phyloP scores from a whole-genome alignment of 2,329 filamentous ascomycete genomes.

The Fusarium nodosum region DNA sequence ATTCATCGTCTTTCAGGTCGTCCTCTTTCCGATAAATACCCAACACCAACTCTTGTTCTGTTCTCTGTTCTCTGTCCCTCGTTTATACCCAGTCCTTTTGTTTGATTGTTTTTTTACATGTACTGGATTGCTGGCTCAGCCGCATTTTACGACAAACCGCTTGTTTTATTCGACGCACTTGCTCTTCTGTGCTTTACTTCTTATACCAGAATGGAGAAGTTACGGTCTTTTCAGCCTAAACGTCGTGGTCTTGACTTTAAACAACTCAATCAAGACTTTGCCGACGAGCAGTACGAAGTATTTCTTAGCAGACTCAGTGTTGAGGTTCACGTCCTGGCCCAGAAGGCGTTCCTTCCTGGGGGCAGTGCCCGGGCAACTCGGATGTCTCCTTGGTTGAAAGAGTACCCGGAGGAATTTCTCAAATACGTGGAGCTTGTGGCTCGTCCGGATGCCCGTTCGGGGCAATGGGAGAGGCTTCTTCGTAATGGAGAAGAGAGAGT shows the following conservation, averaged over 20 bases:
- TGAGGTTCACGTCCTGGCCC: slow-evolving; percentile 44
- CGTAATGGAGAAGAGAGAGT: slow-evolving; percentile 40
- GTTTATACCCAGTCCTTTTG: slow-evolving; percentile 30
- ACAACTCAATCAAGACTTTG: slow-evolving; percentile 21
- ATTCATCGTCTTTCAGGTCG: slow-evolving; percentile 44
- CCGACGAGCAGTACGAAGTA: slow-evolving; percentile 44
- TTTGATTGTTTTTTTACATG: slow-evolving; percentile 1
- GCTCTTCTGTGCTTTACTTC: slow-evolving; percentile 13
- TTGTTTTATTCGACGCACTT: neutral
- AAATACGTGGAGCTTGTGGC: slow-evolving; percentile 49
- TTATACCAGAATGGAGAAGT: slow-evolving; percentile 30
- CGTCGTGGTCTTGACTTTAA: slow-evolving; percentile 41
- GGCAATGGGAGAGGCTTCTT: slow-evolving; percentile 51
- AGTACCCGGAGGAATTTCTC: slow-evolving; percentile 45
- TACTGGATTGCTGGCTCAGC: slow-evolving; percentile 4
- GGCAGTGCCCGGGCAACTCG: neutral
- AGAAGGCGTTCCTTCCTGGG: slow-evolving; percentile 40
- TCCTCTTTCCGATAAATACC: slow-evolving; percentile 48
- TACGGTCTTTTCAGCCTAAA: slow-evolving; percentile 29
- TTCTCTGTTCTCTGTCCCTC: slow-evolving; percentile 32
- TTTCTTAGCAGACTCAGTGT: slow-evolving; percentile 42
- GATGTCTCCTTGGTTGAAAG: slow-evolving; percentile 46
- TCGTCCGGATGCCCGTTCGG: slow-evolving; percentile 44
- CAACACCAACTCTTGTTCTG: slow-evolving; percentile 8
- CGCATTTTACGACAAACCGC: neutral